phyloP scores from a whole-genome alignment of 306 rosid species.

The Dicorynia guianensis region DNA sequence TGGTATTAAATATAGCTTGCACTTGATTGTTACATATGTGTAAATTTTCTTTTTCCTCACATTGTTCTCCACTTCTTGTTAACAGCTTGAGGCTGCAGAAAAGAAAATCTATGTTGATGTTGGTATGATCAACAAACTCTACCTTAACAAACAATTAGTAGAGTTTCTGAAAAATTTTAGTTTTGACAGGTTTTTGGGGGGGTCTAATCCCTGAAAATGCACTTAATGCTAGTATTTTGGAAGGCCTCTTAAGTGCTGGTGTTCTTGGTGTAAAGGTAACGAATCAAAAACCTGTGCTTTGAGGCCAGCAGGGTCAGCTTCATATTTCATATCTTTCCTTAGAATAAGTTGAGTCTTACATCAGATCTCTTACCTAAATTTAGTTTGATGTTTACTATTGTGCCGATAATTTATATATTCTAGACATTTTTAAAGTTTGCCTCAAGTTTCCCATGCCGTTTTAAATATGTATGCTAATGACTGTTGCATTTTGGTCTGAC shows the following conservation, averaged over 20 bases:
- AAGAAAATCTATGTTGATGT: conserved; percentile 80
- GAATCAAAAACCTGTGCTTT: conserved; percentile 24
- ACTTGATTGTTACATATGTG: conserved; percentile 10
- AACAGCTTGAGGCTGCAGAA: conserved; percentile 74
- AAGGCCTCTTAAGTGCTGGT: conserved; percentile 81
- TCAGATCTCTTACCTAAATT: neutral
- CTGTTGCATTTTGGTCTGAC: conserved; percentile 33
- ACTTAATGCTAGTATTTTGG: conserved; percentile 73
- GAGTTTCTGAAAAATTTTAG: conserved; percentile 33
- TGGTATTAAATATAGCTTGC: conserved; percentile 10
- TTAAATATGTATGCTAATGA: conserved; percentile 5
- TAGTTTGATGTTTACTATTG: neutral
- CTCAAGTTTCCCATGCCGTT: conserved; percentile 8
- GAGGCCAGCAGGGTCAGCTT: conserved; percentile 4
- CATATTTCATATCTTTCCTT: neutral
- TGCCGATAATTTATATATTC: conserved; percentile 21
- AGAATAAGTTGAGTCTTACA: conserved; percentile 5
- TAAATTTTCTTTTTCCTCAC: conserved; percentile 35
- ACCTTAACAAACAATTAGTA: conserved; percentile 12
- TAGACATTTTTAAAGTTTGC: conserved; percentile 26
- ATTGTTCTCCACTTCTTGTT: conserved; percentile 26
- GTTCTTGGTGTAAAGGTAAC: conserved; percentile 93
- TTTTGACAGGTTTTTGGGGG: conserved; percentile 92
- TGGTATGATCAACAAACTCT: conserved; percentile 61
- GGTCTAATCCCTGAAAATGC: conserved; percentile 96